Conservation (phyloP, 2,329 filamentous ascomycete genomes). For the Penicillium corylophilum region DNA sequence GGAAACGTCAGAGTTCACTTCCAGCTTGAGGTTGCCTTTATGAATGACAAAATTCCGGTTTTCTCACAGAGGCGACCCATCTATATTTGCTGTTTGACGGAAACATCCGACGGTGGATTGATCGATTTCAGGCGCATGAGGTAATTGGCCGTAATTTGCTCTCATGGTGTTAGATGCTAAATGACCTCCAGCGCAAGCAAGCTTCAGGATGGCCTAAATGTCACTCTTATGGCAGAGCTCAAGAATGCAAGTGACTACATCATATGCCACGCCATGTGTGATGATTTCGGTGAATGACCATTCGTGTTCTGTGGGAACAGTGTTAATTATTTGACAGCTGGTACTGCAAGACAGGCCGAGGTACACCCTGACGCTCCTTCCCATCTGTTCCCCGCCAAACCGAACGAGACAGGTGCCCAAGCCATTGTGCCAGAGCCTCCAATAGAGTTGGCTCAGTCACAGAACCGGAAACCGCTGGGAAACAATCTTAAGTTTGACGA, state of each 20-base stretch:
- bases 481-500: constrained; percentile 40
- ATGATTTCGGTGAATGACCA: constrained; percentile 65
- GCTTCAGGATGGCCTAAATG: constrained; percentile 60
- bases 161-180: constrained; percentile 16
- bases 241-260: constrained; percentile 58
- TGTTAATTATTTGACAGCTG: constrained; percentile 44
- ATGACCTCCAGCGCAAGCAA: constrained; percentile 56
- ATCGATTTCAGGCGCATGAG: constrained; percentile 66
- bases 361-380: constrained; percentile 51
- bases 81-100: constrained; percentile 71
- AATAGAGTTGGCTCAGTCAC: constrained; percentile 2
- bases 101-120: constrained; percentile 67
- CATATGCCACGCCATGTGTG: constrained; percentile 73
- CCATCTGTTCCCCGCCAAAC: constrained; percentile 40
- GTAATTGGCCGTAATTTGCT: constrained; percentile 37
- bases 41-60: constrained; percentile 63
- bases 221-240: constrained; percentile 61
- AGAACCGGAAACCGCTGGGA: no score
- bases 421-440: background rate
- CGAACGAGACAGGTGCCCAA: background rate
- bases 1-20: constrained; percentile 59
- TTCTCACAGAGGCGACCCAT: constrained; percentile 65
- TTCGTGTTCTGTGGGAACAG: background rate
- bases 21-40: constrained; percentile 66
- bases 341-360: constrained; percentile 55